phyloP scores from a whole-genome alignment of 2,329 filamentous ascomycete species.

The Raffaelea deltoideospora region DNA sequence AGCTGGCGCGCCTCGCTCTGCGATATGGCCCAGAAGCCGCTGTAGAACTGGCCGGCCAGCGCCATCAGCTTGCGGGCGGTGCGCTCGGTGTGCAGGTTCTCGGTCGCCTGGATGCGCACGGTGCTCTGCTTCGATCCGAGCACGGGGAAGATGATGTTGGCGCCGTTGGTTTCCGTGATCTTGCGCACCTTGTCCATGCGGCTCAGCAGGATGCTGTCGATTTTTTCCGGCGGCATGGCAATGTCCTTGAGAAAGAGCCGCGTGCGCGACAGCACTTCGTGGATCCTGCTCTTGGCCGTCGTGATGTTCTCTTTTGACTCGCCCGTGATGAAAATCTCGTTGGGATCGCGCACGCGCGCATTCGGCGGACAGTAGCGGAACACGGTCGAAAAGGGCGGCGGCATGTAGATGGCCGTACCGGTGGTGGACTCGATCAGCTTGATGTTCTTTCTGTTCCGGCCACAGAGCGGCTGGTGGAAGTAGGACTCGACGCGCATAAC shows the following conservation, averaged over 20 bases:
- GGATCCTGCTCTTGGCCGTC: slow-evolving; percentile 79
- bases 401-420: slow-evolving; percentile 95
- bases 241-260: slow-evolving; percentile 88
- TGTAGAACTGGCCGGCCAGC: slow-evolving; percentile 92
- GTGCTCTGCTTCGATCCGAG: slow-evolving; percentile 72
- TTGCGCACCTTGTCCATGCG: slow-evolving; percentile 93
- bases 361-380: slow-evolving; percentile 80
- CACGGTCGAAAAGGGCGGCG: slow-evolving; percentile 79
- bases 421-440: slow-evolving; percentile 94
- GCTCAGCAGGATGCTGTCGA: slow-evolving; percentile 83
- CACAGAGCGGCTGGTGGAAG: slow-evolving; percentile 83
- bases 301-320: slow-evolving; percentile 73
- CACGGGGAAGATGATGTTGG: slow-evolving; percentile 82
- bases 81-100: slow-evolving; percentile 86
- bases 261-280: slow-evolving; percentile 66
- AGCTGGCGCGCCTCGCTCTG: slow-evolving; percentile 51
- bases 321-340: slow-evolving; percentile 91
- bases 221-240: slow-evolving; percentile 75
- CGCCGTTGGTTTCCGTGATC: slow-evolving; percentile 92
- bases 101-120: slow-evolving; percentile 81
- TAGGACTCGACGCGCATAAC: slow-evolving; percentile 69
- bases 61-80: slow-evolving; percentile 94
- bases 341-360: slow-evolving; percentile 65
- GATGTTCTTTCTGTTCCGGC: slow-evolving; percentile 90
- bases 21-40: slow-evolving; percentile 88